Evolutionary conservation across 495 filamentous ascomycete genomes (phyloP).

Genomic region (Aspergillus heteromorphus): DNA sequence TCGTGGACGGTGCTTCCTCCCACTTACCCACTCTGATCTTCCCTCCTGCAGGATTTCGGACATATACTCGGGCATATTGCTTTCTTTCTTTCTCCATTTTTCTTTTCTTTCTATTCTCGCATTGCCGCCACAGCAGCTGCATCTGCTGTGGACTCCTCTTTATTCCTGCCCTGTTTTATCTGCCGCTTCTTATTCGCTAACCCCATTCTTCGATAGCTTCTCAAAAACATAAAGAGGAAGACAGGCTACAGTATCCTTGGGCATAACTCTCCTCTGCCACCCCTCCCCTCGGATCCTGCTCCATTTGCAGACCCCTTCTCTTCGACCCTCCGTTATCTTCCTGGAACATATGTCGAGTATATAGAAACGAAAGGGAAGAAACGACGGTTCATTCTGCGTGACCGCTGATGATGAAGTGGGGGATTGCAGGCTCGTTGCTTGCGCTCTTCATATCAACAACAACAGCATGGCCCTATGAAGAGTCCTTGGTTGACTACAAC

Average conservation of each 20-base stretch:
- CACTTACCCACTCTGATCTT: slow-evolving; percentile 5
- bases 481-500: slow-evolving; percentile 50
- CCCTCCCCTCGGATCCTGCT: slow-evolving; percentile 1
- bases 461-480: slow-evolving; percentile 50
- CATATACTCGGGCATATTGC: slow-evolving; percentile 19
- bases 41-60: slow-evolving; percentile 20
- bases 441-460: slow-evolving; percentile 25
- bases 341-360: slow-evolving; percentile 21
- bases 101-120: slow-evolving; percentile 14
- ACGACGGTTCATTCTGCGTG: slow-evolving; percentile 2
- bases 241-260: slow-evolving; percentile 1
- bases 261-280: not conserved
- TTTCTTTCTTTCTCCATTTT: slow-evolving; percentile 5
- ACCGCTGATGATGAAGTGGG: slow-evolving; percentile 32
- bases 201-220: not conserved
- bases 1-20: slow-evolving; percentile 15
- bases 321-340: slow-evolving; percentile 1
- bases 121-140: slow-evolving; percentile 12
- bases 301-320: slow-evolving; percentile 1
- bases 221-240: slow-evolving; percentile 7
- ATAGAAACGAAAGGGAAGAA: slow-evolving; percentile 9
- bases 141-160: slow-evolving; percentile 7
- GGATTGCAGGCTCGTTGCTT: slow-evolving; percentile 19
- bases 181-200: slow-evolving; percentile 1
- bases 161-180: slow-evolving; percentile 3